Evolutionary conservation across 2,329 filamentous ascomycete genomes (phyloP).

Genomic region (Tolypocladium paradoxum): DNA sequence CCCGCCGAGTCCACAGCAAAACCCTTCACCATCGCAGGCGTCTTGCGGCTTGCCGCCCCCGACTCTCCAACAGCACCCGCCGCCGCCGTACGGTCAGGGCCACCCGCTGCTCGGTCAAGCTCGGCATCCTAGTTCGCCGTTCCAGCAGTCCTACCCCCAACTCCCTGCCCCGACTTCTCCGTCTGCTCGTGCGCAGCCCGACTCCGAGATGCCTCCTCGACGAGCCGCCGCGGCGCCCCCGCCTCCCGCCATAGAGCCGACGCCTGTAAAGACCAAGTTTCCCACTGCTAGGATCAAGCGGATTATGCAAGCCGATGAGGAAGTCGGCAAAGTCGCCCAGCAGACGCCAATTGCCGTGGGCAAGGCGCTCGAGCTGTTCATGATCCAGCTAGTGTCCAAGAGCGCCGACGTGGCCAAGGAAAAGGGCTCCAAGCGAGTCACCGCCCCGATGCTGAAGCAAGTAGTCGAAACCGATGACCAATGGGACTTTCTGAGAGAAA

Average conservation of each 20-base stretch:
- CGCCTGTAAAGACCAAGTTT: slow-evolving; percentile 84
- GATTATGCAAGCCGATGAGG: slow-evolving; percentile 98
- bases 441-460: slow-evolving; percentile 81
- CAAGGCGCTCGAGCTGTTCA: slow-evolving; percentile 94
- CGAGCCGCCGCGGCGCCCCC: slow-evolving; percentile 19
- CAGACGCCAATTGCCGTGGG: slow-evolving; percentile 93
- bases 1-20: slow-evolving; percentile 8
- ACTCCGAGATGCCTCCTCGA: slow-evolving; percentile 23
- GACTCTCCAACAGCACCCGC: slow-evolving; percentile 3
- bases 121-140: neutral
- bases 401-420: slow-evolving; percentile 75
- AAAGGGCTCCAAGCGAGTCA: slow-evolving; percentile 80
- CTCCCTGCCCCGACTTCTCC: neutral
- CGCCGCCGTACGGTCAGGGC: neutral
- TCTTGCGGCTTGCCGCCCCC: slow-evolving; percentile 8
- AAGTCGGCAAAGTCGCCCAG: slow-evolving; percentile 96
- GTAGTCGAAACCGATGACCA: slow-evolving; percentile 82
- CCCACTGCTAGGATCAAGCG: slow-evolving; percentile 95
- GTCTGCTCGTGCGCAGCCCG: slow-evolving; percentile 1
- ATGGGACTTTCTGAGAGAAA: slow-evolving; percentile 88
- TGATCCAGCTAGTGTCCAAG: slow-evolving; percentile 86
- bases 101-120: neutral
- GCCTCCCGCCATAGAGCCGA: slow-evolving; percentile 43
- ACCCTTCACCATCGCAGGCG: slow-evolving; percentile 5
- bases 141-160: slow-evolving; percentile 2